Base-by-base conservation (phyloP, 2,329 filamentous ascomycete genomes). In the Cylindrodendrum hubeiense region DNA sequence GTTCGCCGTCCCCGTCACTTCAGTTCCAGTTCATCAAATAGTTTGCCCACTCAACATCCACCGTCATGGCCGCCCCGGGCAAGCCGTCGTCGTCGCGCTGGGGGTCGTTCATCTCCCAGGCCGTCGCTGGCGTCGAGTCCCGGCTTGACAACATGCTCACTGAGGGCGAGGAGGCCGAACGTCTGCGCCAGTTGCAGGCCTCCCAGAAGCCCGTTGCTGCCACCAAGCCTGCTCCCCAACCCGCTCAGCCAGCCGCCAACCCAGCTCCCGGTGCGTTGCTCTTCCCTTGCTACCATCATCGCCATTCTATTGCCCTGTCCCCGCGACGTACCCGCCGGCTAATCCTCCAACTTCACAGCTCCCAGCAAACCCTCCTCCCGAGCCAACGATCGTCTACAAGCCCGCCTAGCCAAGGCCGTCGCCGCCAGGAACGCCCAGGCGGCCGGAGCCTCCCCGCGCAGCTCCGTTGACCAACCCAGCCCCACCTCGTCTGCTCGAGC, bases 121-220 rank as follows among this genome's bases (percentile, higher is more conserved):
- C 95, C 68, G 94, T 98, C 66, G 94, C 95, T 59, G 95, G 95
- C 66, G 92, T 99, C 63, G 96, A 99, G 82, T 97, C 95, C 65
- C 90, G 93, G 46, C 87, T 99, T 65, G 96, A 99, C 79, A 95
- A 89, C 53, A 97, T 99, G 63, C 87, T 99, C 66, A 90, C 94
- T 58, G 95, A 98, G 71, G 90, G 93, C 60, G 89, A 91, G 46
- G 87, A 75, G 8, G 67, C 62, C 13, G 72, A 73, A 65, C 52
- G 46, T 41, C n/a, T 60, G 60, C 43, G 33, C 17, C 54, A 52
- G 39, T 51, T 47, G 44, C 46, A 51, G 13, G 55, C 47, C n/a
- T 15, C 34, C 24, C 9, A 57, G 15, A 63, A 55, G 49, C 10
- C 59, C 26, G 55, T 26, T 54, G 54, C 44, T n/a, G 49, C 53